phyloP scores from a whole-genome alignment of 1,284 basidiomycete genomes.

The Porogramme epimiltina region DNA sequence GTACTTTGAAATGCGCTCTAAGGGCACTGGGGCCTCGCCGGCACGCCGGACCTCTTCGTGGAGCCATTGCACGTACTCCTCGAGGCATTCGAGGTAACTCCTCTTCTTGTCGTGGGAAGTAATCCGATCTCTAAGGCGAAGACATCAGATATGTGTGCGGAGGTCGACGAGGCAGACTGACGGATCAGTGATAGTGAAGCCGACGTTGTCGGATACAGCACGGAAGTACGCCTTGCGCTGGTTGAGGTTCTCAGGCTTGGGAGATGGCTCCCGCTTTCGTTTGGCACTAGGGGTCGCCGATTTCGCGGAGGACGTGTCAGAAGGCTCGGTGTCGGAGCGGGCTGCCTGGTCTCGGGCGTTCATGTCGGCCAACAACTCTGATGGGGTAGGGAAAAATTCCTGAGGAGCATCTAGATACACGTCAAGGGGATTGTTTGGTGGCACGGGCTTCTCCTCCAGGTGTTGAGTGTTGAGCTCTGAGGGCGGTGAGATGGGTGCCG shows the following conservation, averaged over 20 bases:
- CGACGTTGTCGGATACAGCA: conserved; percentile 53
- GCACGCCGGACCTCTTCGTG: conserved; percentile 59
- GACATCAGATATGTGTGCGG: background rate
- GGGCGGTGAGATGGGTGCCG: too few species aligned
- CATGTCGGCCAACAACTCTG: conserved; percentile 58
- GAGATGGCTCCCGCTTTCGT: conserved; percentile 1
- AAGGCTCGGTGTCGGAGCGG: conserved; percentile 3
- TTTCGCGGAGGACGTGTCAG: background rate
- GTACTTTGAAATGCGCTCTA: conserved; percentile 58
- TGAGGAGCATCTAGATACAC: conserved; percentile 34
- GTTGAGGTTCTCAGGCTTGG: conserved; percentile 34
- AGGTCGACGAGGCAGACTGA: conserved; percentile 34
- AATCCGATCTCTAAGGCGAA: conserved; percentile 53
- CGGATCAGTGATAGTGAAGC: conserved; percentile 61
- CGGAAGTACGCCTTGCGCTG: conserved; percentile 57
- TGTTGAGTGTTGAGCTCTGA: too few species aligned
- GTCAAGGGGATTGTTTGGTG: conserved; percentile 25
- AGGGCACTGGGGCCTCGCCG: conserved; percentile 45
- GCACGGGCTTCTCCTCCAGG: too few species aligned
- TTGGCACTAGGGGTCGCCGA: background rate
- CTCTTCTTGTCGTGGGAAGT: conserved; percentile 78
- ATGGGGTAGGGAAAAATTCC: conserved; percentile 62
- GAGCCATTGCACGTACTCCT: conserved; percentile 66
- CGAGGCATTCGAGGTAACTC: conserved; percentile 69
- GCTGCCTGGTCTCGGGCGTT: conserved; percentile 21